Conservation (phyloP, 148 eudicot species). For the Tetragonia tetragonoides region DNA sequence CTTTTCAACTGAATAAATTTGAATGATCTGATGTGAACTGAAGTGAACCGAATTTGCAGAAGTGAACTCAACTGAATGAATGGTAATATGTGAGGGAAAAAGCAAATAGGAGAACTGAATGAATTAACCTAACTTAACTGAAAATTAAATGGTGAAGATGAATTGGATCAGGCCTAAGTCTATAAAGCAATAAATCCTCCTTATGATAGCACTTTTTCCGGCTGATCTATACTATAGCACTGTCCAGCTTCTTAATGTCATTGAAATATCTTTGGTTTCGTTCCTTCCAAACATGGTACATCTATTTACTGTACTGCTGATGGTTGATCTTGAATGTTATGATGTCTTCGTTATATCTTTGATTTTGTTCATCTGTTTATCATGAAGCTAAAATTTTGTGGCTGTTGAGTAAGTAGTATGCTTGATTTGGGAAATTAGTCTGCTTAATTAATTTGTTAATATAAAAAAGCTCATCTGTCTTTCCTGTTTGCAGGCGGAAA, state of each 20-base stretch:
- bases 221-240: background rate
- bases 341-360: too few relatives aligned
- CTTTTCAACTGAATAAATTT: too few relatives aligned
- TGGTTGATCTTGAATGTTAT: too few relatives aligned
- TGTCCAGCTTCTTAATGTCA: background rate
- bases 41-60: too few relatives aligned
- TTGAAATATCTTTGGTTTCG: background rate
- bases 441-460: background rate
- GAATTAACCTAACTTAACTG: too few relatives aligned
- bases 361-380: background rate
- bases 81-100: too few relatives aligned
- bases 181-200: background rate
- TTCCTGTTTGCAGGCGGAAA: slow-evolving; percentile 63
- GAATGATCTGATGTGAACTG: too few relatives aligned
- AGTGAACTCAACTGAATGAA: too few relatives aligned
- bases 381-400: background rate
- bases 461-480: background rate
- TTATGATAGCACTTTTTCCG: background rate
- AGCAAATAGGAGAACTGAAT: too few relatives aligned
- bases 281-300: background rate
- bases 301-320: too few relatives aligned
- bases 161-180: background rate
- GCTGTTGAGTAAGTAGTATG: background rate
- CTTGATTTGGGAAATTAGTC: background rate
- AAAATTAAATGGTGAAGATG: too few relatives aligned